Conservation (phyloP, 805 yeast species). For the Barnettozyma siamensis region DNA sequence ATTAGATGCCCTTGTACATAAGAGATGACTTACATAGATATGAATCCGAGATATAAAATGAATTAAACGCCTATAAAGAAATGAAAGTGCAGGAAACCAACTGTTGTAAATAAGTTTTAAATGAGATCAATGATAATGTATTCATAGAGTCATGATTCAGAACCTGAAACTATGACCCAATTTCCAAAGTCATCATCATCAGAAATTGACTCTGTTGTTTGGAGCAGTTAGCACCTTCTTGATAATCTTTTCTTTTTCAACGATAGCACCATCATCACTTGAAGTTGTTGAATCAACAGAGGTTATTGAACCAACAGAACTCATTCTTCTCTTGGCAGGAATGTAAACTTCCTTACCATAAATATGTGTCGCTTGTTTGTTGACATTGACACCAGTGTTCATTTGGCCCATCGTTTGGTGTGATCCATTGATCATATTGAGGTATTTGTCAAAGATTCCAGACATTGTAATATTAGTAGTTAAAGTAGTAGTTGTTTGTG, state of each 20-base stretch:
- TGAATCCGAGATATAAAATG: no score
- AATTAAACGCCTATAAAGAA: neutral
- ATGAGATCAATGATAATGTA: no score
- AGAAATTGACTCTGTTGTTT: slow-evolving; percentile 18
- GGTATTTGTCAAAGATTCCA: slow-evolving; percentile 27
- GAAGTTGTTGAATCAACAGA: slow-evolving; percentile 2
- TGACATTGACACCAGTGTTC: slow-evolving; percentile 19
- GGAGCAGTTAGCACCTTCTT: slow-evolving; percentile 10
- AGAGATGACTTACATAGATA: no score
- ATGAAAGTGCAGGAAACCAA: neutral
- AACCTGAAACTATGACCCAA: no score
- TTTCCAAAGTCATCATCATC: no score
- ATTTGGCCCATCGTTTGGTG: slow-evolving; percentile 17
- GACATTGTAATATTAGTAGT: slow-evolving; percentile 22
- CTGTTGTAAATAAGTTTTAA: neutral
- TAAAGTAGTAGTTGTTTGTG: no score
- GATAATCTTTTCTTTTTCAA: slow-evolving; percentile 1
- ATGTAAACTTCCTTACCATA: slow-evolving; percentile 17
- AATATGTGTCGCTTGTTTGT: slow-evolving; percentile 11
- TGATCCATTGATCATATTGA: slow-evolving; percentile 20
- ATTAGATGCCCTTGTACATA: no score
- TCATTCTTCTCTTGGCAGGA: slow-evolving; percentile 20
- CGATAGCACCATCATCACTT: slow-evolving; percentile 2
- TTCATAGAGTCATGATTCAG: no score
- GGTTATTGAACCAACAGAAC: slow-evolving; percentile 12